phyloP scores from a whole-genome alignment of 352 stramenopile species.

The Pythium chondricola region DNA sequence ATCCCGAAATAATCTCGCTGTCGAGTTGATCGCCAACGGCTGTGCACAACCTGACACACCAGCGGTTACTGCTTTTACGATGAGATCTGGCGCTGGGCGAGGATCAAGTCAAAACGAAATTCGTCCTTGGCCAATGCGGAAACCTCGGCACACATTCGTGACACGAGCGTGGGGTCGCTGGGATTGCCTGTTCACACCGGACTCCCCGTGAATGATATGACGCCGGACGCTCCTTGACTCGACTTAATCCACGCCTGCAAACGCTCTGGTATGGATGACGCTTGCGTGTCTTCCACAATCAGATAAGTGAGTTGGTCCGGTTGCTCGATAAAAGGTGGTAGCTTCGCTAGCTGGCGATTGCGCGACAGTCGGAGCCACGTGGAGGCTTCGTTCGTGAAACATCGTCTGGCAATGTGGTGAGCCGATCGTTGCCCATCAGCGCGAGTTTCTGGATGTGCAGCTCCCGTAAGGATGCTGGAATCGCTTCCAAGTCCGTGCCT shows the following conservation, averaged over 20 bases:
- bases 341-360: background rate
- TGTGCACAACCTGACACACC: too few species aligned
- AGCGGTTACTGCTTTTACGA: too few species aligned
- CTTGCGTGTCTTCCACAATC: background rate
- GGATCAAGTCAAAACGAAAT: background rate
- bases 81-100: background rate
- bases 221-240: too few species aligned
- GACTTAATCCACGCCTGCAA: background rate
- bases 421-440: background rate
- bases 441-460: background rate
- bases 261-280: background rate
- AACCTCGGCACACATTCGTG: too few species aligned
- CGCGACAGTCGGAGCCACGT: background rate
- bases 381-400: background rate
- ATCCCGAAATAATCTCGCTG: too few species aligned
- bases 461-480: background rate
- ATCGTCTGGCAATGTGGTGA: background rate
- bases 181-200: too few species aligned
- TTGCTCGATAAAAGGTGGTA: background rate
- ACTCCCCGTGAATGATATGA: too few species aligned
- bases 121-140: background rate
- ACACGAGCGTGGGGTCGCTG: too few species aligned
- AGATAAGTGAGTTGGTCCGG: background rate
- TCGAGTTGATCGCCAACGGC: too few species aligned
- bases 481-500: background rate